phyloP scores from a whole-genome alignment of 2,329 filamentous ascomycete genomes.

The Pseudogymnoascus destructans region DNA sequence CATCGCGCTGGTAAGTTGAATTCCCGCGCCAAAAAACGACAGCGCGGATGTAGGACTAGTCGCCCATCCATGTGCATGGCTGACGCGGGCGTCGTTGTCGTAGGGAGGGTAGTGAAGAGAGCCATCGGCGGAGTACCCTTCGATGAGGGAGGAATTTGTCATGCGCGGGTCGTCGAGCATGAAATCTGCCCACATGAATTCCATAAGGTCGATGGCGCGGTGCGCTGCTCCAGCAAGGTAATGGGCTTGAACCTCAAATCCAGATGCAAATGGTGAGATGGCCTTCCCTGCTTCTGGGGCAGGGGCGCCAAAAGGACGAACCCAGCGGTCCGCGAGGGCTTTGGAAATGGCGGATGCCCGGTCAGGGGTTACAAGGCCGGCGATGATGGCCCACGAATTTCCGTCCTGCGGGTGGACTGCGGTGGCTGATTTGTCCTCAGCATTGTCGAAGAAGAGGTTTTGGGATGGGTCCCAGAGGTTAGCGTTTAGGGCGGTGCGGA shows the following conservation, averaged over 20 bases:
- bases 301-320: conserved; percentile 28
- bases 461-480: conserved; percentile 33
- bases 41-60: conserved; percentile 27
- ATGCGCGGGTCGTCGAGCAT: conserved; percentile 35
- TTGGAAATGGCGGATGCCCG: conserved; percentile 30
- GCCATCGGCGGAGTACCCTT: conserved; percentile 31
- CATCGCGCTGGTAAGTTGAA: conserved; percentile 21
- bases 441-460: conserved; percentile 33
- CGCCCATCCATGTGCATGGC: conserved; percentile 29
- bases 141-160: conserved; percentile 32
- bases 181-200: conserved; percentile 37
- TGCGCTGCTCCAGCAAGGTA: conserved; percentile 29
- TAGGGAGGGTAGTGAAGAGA: conserved; percentile 27
- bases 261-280: conserved; percentile 35
- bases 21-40: conserved; percentile 23
- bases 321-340: conserved; percentile 18
- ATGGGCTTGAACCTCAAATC: conserved; percentile 35
- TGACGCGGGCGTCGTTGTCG: conserved; percentile 22
- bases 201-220: conserved; percentile 32
- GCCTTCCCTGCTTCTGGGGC: conserved; percentile 34
- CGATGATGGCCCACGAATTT: conserved; percentile 39
- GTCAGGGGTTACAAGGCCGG: conserved; percentile 30
- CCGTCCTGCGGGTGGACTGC: conserved; percentile 46
- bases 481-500: conserved; percentile 26
- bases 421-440: conserved; percentile 28